A percentile compares a stretch with the other conserved stretches of the same genome.
Evolutionary conservation across 345 rosid species (phyloP).

Genomic region (Eucalyptus albens): DNA sequence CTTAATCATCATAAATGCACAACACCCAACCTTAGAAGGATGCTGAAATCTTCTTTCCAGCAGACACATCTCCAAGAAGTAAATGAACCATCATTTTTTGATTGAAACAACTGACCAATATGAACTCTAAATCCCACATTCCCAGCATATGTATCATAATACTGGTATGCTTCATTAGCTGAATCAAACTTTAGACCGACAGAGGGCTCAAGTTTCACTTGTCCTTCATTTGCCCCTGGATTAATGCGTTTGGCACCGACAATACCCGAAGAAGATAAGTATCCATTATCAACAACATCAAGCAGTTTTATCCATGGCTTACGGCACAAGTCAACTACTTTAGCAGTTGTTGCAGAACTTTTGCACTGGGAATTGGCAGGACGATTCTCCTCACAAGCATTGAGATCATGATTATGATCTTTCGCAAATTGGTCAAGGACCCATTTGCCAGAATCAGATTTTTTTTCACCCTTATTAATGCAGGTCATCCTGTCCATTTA

Average conservation of each 20-base stretch:
- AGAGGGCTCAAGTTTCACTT: slow-evolving; percentile 29
- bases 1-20: slow-evolving; percentile 86
- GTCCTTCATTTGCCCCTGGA: slow-evolving; percentile 24
- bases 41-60: slow-evolving; percentile 84
- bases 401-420: slow-evolving; percentile 82
- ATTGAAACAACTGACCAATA: slow-evolving; percentile 74
- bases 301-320: slow-evolving; percentile 36
- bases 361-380: slow-evolving; percentile 17
- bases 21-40: slow-evolving; percentile 80
- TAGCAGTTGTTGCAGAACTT: slow-evolving; percentile 19
- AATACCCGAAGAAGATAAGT: slow-evolving; percentile 22
- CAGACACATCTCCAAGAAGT: slow-evolving; percentile 75
- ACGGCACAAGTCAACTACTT: slow-evolving; percentile 17
- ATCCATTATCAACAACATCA: slow-evolving; percentile 20
- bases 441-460: slow-evolving; percentile 72
- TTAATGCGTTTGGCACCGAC: slow-evolving; percentile 36
- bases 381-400: slow-evolving; percentile 11
- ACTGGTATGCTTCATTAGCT: slow-evolving; percentile 64
- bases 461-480: not conserved
- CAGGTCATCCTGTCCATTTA: too few relatives aligned
- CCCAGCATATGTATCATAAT: slow-evolving; percentile 51
- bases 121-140: slow-evolving; percentile 59
- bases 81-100: slow-evolving; percentile 59
- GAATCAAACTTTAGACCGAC: slow-evolving; percentile 64
- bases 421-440: slow-evolving; percentile 57